Evolutionary conservation across 1,139 yeast species (phyloP).

Genomic region (Sugiyamaella novakii): DNA sequence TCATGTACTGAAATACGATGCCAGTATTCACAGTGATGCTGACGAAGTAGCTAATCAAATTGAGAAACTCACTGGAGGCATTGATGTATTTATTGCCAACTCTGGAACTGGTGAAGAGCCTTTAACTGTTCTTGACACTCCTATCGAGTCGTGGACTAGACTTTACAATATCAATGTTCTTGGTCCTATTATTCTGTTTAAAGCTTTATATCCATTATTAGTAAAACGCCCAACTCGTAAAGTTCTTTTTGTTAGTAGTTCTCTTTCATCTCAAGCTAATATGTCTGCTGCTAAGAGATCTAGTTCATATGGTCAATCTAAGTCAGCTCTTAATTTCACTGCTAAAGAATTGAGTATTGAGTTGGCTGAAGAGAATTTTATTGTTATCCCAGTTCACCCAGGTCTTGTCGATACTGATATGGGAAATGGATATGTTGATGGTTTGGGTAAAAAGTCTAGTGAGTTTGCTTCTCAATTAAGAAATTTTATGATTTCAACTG

Average conservation of each 20-base stretch:
- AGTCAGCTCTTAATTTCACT: no score
- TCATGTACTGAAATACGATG: no score
- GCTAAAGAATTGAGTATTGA: no score
- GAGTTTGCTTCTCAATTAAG: not conserved
- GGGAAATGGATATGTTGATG: not conserved
- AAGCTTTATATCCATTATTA: constrained; percentile 3
- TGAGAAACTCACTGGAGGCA: no score
- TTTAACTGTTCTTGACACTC: constrained; percentile 1
- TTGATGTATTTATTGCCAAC: constrained; percentile 18
- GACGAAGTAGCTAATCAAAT: no score
- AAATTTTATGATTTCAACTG: not conserved
- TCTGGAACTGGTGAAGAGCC: constrained; percentile 10
- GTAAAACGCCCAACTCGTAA: constrained; percentile 25
- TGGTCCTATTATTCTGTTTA: constrained; percentile 10
- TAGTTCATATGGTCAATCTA: not conserved
- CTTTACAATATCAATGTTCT: no score
- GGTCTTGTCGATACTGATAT: not conserved
- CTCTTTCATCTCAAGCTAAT: constrained; percentile 30
- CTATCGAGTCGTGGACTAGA: not conserved
- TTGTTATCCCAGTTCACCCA: not conserved
- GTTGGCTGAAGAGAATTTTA: no score
- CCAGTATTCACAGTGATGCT: no score
- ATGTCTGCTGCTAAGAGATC: not conserved
- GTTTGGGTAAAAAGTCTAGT: not conserved
- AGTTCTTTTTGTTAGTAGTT: no score